These are phyloP conservation scores for Leccinum truebloodii DNA, from an alignment of 768 basidiomycete species.

Conservation along the genomic window DNA sequence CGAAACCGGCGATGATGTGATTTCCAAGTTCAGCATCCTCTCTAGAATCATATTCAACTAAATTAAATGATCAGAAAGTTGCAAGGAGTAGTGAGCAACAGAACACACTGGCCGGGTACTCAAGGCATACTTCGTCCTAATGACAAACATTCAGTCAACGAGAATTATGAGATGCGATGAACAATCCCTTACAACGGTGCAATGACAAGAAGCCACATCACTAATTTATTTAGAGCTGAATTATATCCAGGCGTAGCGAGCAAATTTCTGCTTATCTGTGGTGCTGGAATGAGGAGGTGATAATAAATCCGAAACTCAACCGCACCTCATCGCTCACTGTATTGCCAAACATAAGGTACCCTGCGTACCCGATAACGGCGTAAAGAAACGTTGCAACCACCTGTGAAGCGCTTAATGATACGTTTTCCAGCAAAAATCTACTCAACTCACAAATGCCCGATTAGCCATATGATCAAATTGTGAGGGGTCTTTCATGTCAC, in stretches of 20 bases:
- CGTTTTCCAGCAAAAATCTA: not conserved
- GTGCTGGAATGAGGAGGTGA: constrained; percentile 1
- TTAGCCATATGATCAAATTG: constrained; percentile 83
- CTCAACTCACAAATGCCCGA: constrained; percentile 72
- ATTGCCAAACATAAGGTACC: constrained; percentile 91
- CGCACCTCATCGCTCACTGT: constrained; percentile 77
- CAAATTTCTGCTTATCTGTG: constrained; percentile 81
- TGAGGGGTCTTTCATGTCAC: constrained; percentile 85
- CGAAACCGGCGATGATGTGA: constrained; percentile 7
- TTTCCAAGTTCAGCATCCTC: constrained; percentile 70
- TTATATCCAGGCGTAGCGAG: constrained; percentile 74
- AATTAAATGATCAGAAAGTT: constrained; percentile 1
- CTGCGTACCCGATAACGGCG: constrained; percentile 70
- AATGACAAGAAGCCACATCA: constrained; percentile 85
- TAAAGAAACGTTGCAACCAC: constrained; percentile 62
- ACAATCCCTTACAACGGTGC: constrained; percentile 57
- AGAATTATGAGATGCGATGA: not conserved
- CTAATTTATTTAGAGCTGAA: constrained; percentile 63
- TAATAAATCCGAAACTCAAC: not conserved
- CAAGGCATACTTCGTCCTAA: constrained; percentile 85
- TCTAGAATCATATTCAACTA: constrained; percentile 85
- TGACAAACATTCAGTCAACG: constrained; percentile 16
- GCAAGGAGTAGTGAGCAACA: not conserved
- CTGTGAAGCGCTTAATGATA: constrained; percentile 34
- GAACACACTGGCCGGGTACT: constrained; percentile 71